Conservation (phyloP, 2,329 filamentous ascomycete species). For the Fusarium continuum region DNA sequence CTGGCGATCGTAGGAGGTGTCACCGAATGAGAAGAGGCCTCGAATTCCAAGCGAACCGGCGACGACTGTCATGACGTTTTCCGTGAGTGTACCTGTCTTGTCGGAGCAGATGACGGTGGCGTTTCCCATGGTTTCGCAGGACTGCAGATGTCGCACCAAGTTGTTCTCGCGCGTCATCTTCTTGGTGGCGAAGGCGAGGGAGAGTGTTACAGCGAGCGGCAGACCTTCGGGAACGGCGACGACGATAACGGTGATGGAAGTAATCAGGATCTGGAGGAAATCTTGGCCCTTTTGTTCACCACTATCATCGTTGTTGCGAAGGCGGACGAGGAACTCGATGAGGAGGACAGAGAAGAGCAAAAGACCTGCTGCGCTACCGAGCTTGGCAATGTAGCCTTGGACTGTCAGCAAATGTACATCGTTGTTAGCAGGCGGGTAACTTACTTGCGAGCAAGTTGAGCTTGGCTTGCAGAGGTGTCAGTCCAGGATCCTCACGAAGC, state of each 20-base stretch:
- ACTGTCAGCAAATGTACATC: background rate
- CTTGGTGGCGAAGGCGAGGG: slow-evolving; percentile 73
- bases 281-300: slow-evolving; percentile 64
- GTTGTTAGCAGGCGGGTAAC: background rate
- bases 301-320: slow-evolving; percentile 59
- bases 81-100: slow-evolving; percentile 53
- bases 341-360: slow-evolving; percentile 81
- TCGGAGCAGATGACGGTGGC: slow-evolving; percentile 80
- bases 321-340: slow-evolving; percentile 75
- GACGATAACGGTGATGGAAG: slow-evolving; percentile 71
- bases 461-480: slow-evolving; percentile 64
- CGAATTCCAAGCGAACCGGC: slow-evolving; percentile 60
- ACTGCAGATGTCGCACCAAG: slow-evolving; percentile 70
- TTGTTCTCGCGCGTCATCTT: slow-evolving; percentile 76
- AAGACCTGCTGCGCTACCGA: slow-evolving; percentile 71
- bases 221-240: slow-evolving; percentile 74
- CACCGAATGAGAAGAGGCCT: slow-evolving; percentile 54
- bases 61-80: slow-evolving; percentile 79
- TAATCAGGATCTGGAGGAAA: slow-evolving; percentile 71
- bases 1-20: slow-evolving; percentile 45
- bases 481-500: slow-evolving; percentile 58
- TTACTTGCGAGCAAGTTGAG: slow-evolving; percentile 48
- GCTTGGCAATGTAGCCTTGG: slow-evolving; percentile 46
- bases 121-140: slow-evolving; percentile 77
- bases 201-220: slow-evolving; percentile 72